Evolutionary conservation across 495 filamentous ascomycete genomes (phyloP), one percentile per base, ranked within the genome.

Genomic region (Aeminium ludgeri): DNA sequence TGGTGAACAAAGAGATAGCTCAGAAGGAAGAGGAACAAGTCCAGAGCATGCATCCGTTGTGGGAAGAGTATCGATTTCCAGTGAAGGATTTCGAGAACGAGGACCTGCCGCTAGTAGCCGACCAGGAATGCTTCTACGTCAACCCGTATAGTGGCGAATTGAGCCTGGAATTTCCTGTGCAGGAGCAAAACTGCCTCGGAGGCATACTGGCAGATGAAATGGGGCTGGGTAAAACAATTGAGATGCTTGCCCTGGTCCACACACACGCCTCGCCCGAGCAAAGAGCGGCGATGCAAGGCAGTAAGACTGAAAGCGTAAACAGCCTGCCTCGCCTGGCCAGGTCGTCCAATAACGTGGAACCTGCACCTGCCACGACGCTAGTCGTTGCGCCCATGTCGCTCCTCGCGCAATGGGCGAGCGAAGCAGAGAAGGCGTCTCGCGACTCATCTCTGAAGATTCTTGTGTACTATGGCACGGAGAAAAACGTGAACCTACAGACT

Each of bases 61-160:
- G 89, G 89, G 89, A 97, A 62, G 81, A 96, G 59, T 97, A 96
- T 45, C 49, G 52, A 11, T 97, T 85, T 84, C 89, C 91, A 1
- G 65, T 63, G 6, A 86, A 84, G 57, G 89, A 95, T 61, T 74
- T 80, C 28, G 83, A 96, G 42, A 83, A 85, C 47, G 70, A 80
- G 35, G 70, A 78, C 6, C 40, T 94, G 10, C 76, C 80, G 2
- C 46, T 44, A 15, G 67, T 86, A 13, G 59, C 66, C 7, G 69
- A 66, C 12, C 74, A 84, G 44, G 61, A 74, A 13, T 66, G 65
- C 25, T 96, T 97, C 56, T 97, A 95, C 53, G 78, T 95, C 49
- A 96, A 96, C 53, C 86, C 86, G 0, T 97, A 97, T 52, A 92
- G 84, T 4, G 89, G 91, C 12, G 89, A 96, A 48, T 62, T 97